Evolutionary conservation across 1,139 yeast genomes (phyloP).

Genomic region (Candida glucosophila): DNA sequence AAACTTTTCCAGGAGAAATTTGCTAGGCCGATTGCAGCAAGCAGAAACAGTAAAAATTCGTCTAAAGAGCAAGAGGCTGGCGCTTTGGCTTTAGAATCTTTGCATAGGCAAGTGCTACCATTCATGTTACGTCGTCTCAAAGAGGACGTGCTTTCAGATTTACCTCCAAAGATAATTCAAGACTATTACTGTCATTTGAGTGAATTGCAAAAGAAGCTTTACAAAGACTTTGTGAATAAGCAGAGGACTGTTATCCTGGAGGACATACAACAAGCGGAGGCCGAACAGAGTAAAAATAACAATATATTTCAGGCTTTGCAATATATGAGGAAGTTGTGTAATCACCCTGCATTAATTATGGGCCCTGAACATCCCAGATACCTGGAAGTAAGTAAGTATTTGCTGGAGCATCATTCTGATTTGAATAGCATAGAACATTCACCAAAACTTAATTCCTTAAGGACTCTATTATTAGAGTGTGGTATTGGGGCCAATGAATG

Average conservation of each 20-base stretch:
- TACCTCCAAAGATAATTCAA: slow-evolving; percentile 97
- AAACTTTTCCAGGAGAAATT: slow-evolving; percentile 90
- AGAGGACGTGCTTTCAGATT: slow-evolving; percentile 90
- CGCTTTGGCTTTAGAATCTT: slow-evolving; percentile 87
- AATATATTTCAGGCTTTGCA: slow-evolving; percentile 97
- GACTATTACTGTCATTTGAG: slow-evolving; percentile 96
- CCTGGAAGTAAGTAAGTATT: slow-evolving; percentile 50
- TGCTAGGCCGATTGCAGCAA: slow-evolving; percentile 95
- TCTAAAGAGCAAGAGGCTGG: slow-evolving; percentile 97
- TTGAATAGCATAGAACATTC: slow-evolving; percentile 75
- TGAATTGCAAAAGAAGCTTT: slow-evolving; percentile 78
- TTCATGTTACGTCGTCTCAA: slow-evolving; percentile 92
- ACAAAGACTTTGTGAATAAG: slow-evolving; percentile 84
- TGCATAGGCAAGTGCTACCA: slow-evolving; percentile 94
- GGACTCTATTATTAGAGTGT: slow-evolving; percentile 78
- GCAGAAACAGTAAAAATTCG: slow-evolving; percentile 83
- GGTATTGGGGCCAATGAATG: slow-evolving; percentile 74
- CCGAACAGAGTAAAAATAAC: slow-evolving; percentile 52
- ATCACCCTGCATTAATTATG: slow-evolving; percentile 92
- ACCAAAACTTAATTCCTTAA: slow-evolving; percentile 81
- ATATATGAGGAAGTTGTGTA: slow-evolving; percentile 94
- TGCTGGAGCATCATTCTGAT: slow-evolving; percentile 50
- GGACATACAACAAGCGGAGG: slow-evolving; percentile 37
- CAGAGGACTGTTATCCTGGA: slow-evolving; percentile 67
- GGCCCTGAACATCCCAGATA: slow-evolving; percentile 81